Percentiles rank a stretch among this genome's conserved stretches.
Conservation (phyloP, 257 asterid species). For the Gardenia jasminoides region DNA sequence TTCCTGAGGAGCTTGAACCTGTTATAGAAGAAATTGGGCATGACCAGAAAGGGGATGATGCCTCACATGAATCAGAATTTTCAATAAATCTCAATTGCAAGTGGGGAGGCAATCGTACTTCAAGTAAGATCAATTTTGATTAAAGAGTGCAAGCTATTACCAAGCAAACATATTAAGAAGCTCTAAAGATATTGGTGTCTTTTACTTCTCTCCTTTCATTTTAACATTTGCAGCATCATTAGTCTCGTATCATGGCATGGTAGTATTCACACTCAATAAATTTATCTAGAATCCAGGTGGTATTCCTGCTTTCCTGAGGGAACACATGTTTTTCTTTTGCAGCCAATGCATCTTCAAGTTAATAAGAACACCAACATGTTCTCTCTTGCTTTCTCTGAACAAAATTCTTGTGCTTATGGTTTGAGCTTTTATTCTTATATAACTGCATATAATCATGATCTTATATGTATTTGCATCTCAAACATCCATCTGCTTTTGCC, state of each 20-base stretch:
- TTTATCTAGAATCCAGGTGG: neutral
- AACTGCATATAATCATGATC: neutral
- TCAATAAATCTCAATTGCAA: slow-evolving; percentile 13
- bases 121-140: slow-evolving; percentile 29
- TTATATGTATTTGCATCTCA: neutral
- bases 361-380: neutral
- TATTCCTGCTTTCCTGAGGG: neutral
- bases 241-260: neutral
- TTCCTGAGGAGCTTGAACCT: slow-evolving; percentile 43
- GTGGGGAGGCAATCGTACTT: slow-evolving; percentile 23
- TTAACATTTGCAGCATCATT: neutral
- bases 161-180: neutral
- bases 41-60: slow-evolving; percentile 24
- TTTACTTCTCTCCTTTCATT: neutral
- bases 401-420: neutral
- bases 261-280: neutral
- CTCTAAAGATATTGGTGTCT: neutral
- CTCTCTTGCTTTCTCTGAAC: neutral
- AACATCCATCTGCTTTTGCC: neutral
- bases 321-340: neutral
- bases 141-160: neutral
- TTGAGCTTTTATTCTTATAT: neutral
- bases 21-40: slow-evolving; percentile 21
- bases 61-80: slow-evolving; percentile 24
- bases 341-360: neutral